phyloP scores from a whole-genome alignment of 2,329 filamentous ascomycete genomes.

The Grosmannia clavigera region DNA sequence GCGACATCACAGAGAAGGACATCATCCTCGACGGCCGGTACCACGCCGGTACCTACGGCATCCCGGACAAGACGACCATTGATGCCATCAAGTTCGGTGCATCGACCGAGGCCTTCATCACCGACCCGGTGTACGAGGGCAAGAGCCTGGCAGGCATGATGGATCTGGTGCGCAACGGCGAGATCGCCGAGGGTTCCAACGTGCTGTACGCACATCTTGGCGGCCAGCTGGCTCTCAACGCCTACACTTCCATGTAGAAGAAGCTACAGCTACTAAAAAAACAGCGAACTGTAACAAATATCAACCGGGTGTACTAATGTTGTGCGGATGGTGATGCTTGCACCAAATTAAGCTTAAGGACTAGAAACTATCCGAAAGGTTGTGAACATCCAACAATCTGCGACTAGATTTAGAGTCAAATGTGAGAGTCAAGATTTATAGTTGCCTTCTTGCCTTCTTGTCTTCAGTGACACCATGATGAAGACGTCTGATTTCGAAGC shows the following conservation, averaged over 20 bases:
- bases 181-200: slow-evolving; percentile 46
- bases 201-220: slow-evolving; percentile 61
- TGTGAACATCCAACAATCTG: no score
- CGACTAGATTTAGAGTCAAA: no score
- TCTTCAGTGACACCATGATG: no score
- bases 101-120: slow-evolving; percentile 58
- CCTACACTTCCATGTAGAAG: slow-evolving; percentile 38
- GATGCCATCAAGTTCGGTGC: slow-evolving; percentile 59
- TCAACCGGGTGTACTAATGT: no score
- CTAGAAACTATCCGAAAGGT: no score
- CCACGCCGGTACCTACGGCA: slow-evolving; percentile 55
- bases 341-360: no score
- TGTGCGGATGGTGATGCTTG: no score
- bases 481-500: no score
- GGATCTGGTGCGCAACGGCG: slow-evolving; percentile 49
- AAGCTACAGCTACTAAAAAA: background rate
- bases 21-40: slow-evolving; percentile 52
- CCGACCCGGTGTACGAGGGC: slow-evolving; percentile 65
- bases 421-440: no score
- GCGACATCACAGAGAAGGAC: slow-evolving; percentile 49
- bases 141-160: slow-evolving; percentile 65
- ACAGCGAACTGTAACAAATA: background rate
- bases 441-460: no score
- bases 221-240: slow-evolving; percentile 57
- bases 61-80: slow-evolving; percentile 52